These are phyloP conservation scores for Dioszegia hungarica DNA, from an alignment of 768 basidiomycete genomes.

Conservation along the genomic window DNA sequence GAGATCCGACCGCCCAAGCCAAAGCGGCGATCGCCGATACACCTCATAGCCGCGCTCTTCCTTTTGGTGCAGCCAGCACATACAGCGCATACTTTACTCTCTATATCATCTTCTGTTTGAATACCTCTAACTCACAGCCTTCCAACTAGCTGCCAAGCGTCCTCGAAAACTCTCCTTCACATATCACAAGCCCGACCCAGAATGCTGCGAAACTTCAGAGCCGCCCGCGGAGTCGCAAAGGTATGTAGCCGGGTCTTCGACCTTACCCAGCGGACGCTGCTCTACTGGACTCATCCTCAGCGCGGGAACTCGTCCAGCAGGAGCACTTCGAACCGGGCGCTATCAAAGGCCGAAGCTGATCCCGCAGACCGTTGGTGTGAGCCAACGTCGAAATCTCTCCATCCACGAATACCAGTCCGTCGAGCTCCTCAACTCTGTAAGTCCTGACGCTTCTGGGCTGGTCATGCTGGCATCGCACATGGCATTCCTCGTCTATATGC, in stretches of 20 bases:
- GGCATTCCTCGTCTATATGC: too few species aligned
- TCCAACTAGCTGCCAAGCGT: neutral
- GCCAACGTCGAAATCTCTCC: slow-evolving; percentile 82
- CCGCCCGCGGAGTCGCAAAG: neutral
- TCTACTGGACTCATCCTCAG: too few species aligned
- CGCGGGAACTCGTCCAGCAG: too few species aligned
- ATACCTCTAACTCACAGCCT: neutral
- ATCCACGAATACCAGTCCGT: slow-evolving; percentile 99
- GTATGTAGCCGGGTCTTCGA: neutral
- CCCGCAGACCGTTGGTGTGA: neutral
- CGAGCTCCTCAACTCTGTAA: slow-evolving; percentile 84
- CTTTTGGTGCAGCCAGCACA: too few species aligned
- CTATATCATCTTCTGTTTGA: neutral
- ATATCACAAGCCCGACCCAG: neutral
- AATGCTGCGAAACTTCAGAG: slow-evolving; percentile 6
- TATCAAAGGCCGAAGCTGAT: too few species aligned
- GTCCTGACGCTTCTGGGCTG: slow-evolving; percentile 8
- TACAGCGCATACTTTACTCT: too few species aligned
- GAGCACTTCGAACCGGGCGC: too few species aligned
- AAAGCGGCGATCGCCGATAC: neutral
- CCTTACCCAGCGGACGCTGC: neutral
- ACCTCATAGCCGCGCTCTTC: too few species aligned
- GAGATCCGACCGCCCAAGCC: neutral
- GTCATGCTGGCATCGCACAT: too few species aligned
- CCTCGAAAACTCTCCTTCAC: neutral